phyloP scores from a whole-genome alignment of 2,329 filamentous ascomycete species.

The Monilinia vaccinii-corymbosi region DNA sequence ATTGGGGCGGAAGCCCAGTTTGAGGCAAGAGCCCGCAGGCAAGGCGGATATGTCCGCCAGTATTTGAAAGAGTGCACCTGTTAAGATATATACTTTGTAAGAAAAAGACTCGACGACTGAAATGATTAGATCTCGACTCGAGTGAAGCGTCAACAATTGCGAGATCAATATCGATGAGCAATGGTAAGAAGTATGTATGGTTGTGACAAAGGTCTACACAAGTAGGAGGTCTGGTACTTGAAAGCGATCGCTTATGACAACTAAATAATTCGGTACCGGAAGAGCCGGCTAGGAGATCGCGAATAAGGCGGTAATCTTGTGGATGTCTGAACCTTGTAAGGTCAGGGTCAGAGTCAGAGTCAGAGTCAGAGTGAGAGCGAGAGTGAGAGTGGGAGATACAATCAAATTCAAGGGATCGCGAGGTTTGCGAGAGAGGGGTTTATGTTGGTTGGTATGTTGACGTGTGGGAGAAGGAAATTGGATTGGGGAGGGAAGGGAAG shows the following conservation, averaged over 20 bases:
- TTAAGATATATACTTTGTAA: not conserved
- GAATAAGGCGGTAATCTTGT: not conserved
- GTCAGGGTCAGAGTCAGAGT: not conserved
- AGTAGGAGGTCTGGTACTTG: slow-evolving; percentile 4
- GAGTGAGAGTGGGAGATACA: too few relatives aligned
- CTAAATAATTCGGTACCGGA: slow-evolving; percentile 8
- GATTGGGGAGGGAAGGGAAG: not conserved
- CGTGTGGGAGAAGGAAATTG: not conserved
- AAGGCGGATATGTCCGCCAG: slow-evolving; percentile 6
- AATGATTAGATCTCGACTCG: not conserved
- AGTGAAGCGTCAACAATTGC: not conserved
- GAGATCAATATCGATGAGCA: not conserved
- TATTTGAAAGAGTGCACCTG: not conserved
- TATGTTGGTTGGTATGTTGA: not conserved
- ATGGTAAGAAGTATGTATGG: not conserved
- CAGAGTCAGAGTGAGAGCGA: not conserved
- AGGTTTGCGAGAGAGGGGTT: not conserved
- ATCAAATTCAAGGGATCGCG: not conserved
- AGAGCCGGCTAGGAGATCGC: slow-evolving; percentile 10
- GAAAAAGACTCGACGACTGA: not conserved
- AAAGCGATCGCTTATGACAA: slow-evolving; percentile 10
- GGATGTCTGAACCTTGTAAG: slow-evolving; percentile 5
- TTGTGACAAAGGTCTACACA: slow-evolving; percentile 4
- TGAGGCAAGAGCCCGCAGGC: slow-evolving; percentile 12
- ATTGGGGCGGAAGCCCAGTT: slow-evolving; percentile 10